Base-by-base conservation (phyloP, 2,329 filamentous ascomycete species). In the Cordyceps fumosorosea region DNA sequence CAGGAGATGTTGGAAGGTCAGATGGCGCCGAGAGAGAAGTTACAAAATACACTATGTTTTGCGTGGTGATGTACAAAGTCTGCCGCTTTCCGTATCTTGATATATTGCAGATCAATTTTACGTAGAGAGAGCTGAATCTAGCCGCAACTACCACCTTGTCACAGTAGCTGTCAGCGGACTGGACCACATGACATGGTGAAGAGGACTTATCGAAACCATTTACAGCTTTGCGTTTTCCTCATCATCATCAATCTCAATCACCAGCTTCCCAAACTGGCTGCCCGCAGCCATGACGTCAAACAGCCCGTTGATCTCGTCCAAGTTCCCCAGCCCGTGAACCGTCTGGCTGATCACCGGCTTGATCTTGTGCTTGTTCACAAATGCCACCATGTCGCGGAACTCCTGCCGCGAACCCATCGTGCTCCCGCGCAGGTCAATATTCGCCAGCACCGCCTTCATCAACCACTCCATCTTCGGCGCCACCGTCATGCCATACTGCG, bases 391-490 rank as follows among this genome's bases (percentile, higher is more conserved):
- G 24, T 95, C 90, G n/a, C 80, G 80, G 71, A 97, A 98, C 76
- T 98, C 95, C 70, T 85, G 87, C 51, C 90, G 83, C 32, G 91
- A 96, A 0, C 93, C 93, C 93, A 98, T 96, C 0, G 93, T 97
- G 16, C 85, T 87, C 20, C 95, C 93, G 55, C 84, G 84, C 32
- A 98, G 81, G 67, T 98, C 93, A 59, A 97, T 84, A 70, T 98
- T 96, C 74, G 88, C 90, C 64, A 98, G 75, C 16, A 95, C 89
- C 0, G 92, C 92, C 64, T 80, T 76, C 90, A 97, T 96, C 14
- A 84, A 70, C 83, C 90, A 97, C 57, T 90, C 86, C 88, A 96
- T 93, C 76, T 89, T 91, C 1, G 93, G 93, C 0, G 81, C 79
- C 2, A 90, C 78, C 0, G 93, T 98, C 93, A 98, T 97, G 64